phyloP scores from a whole-genome alignment of 2,329 filamentous ascomycete genomes.

The Akanthomyces lecanii region DNA sequence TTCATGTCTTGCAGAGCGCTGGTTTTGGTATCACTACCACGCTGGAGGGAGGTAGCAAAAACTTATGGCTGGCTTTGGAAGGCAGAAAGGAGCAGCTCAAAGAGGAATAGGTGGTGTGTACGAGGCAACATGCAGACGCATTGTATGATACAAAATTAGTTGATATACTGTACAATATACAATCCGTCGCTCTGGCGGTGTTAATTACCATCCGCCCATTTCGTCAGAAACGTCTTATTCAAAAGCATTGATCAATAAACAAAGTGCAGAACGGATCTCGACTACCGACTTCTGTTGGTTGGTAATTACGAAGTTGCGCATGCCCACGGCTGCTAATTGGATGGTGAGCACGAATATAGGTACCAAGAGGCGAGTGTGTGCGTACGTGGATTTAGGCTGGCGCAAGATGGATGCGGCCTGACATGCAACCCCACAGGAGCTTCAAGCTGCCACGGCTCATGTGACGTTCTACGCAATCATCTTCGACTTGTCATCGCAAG shows the following conservation, averaged over 20 bases:
- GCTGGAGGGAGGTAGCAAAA: constrained; percentile 77
- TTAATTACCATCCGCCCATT: not conserved
- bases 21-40: constrained; percentile 71
- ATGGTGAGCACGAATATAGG: no score
- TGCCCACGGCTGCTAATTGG: no score
- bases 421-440: constrained; percentile 15
- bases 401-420: constrained; percentile 3
- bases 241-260: not conserved
- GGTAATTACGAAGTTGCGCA: no score
- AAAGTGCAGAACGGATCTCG: not conserved
- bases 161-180: constrained; percentile 4
- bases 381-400: not conserved
- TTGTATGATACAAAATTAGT: constrained; percentile 5
- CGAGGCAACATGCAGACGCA: not conserved
- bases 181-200: not conserved
- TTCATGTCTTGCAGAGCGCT: constrained; percentile 73
- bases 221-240: not conserved
- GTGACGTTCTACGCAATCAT: constrained; percentile 1
- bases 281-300: no score
- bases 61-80: constrained; percentile 84
- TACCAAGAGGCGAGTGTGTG: not conserved
- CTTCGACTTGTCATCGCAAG: not conserved
- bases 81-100: constrained; percentile 76
- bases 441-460: constrained; percentile 12
- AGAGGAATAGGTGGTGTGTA: constrained; percentile 36